Base-by-base conservation (phyloP, 2,329 filamentous ascomycete species). In the Colletotrichum euphorbiae region DNA sequence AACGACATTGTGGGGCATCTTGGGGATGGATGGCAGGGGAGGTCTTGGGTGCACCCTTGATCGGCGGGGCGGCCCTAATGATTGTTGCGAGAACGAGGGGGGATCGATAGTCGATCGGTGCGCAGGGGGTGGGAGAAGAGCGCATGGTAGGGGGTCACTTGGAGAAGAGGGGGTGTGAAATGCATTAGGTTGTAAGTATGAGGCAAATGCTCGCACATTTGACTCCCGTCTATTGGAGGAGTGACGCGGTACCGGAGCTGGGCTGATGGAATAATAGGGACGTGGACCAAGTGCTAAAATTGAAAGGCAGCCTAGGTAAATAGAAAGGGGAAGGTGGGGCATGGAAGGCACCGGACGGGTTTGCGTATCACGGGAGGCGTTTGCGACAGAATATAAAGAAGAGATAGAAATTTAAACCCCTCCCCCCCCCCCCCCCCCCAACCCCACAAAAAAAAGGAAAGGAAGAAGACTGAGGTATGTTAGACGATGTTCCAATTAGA, bases 31-130 rank as follows among this genome's bases (percentile, higher is more conserved):
- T 58, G 46, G 36, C 43, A 45, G 40, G 52, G 43, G 28, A 36
- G 43, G 13, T 31, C 31, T 51, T 11, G 51, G 64, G 45, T 52
- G 45, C 36, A 57, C 60, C 65, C 65, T 65, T 45, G 60, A 68
- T 64, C 65, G 52, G 52, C 60, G 60, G 60, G 46, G 52, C 60
- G 60, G 61, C 61, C 60, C 52, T 68, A 60, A 52, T 54, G 55
- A 52, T 52, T 68, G 28, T 57, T 28, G 19, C 51, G 12, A 58
- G 15, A 52, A 15, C n/a, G 48, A 52, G 48, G n/a, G n/a, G 33
- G 42, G n/a, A 36, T 19, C 36, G 46, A n/a, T 45, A 58, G 61
- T 28, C 51, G 60, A 57, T 63, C 51, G 31, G 28, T 38, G 46
- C 28, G 36, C 56, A 65, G 21, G 57, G 40, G 31, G 8, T 33